Base-by-base conservation (phyloP, 208 protist species). In the Dictyostelium gargantuum region DNA sequence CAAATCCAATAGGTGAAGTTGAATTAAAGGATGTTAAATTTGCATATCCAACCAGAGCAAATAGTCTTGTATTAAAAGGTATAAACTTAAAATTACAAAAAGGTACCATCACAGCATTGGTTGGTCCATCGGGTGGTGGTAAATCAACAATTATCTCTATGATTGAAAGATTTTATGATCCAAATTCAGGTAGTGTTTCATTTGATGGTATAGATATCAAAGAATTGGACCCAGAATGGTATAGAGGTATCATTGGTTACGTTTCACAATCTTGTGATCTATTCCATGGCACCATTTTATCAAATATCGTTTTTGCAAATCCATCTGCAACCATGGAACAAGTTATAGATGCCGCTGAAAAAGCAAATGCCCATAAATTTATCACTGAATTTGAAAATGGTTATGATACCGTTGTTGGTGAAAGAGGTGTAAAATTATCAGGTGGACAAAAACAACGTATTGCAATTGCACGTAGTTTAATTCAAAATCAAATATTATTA, bases 141-240 rank as follows among this genome's bases (percentile, higher is more conserved):
- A 97, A 96, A 73, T 93, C 79, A 8, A 96, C 95, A 2, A 94
- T 96, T 19, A 44, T 95, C 19, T 13, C 19, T 29, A 58, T 97
- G n/a, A 61, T 97, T 17, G 94, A 97, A 73, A 85, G 94, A 26
- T 97, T 97, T 61, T 97, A 97, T 63, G 72, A 95, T 44, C 80
- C 91, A 17, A 8, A 68, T 29, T 26, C 38, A 10, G 96, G 96
- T 21, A 15, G 13, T 0, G 75, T 97, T 26, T 80, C 84, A 23
- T 44, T 96, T 3, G 95, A 96, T 68, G 94, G 93, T 19, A 29
- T 84, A 0, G 66, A 95, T 46, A 58, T 96, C 11, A 68, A 85
- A 35, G 29, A 95, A 0, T 56, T 95, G 5, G 93, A 95, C 63
- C 66, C 63, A 44, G n/a, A 54, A 21, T 91, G 68, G 32, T 80